Percentiles rank a stretch among this genome's conserved stretches.
These are phyloP conservation scores for Vigna nakashimae DNA, from an alignment of 306 rosid species.

Conservation along the genomic window DNA sequence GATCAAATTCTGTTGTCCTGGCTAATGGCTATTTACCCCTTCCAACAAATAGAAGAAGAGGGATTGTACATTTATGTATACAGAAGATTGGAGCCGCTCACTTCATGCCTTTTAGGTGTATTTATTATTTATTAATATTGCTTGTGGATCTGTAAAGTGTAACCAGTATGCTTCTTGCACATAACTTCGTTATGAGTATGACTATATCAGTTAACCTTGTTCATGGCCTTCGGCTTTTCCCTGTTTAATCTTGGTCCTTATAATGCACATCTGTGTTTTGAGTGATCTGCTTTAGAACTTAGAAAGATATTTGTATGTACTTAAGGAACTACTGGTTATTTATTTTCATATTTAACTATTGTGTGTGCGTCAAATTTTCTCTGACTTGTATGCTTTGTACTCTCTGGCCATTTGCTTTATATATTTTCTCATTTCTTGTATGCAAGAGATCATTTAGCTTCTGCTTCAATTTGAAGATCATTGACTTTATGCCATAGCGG, in stretches of 20 bases:
- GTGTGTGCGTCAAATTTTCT: slow-evolving; percentile 31
- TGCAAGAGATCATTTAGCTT: slow-evolving; percentile 29
- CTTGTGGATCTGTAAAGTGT: slow-evolving; percentile 66
- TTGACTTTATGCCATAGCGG: slow-evolving; percentile 15
- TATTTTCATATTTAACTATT: slow-evolving; percentile 34
- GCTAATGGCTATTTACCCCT: slow-evolving; percentile 55
- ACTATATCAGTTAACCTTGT: slow-evolving; percentile 55
- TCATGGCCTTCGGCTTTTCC: slow-evolving; percentile 50
- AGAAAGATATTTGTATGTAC: slow-evolving; percentile 48
- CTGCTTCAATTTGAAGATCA: slow-evolving; percentile 35
- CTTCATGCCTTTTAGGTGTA: slow-evolving; percentile 60
- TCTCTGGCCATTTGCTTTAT: slow-evolving; percentile 2
- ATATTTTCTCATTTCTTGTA: slow-evolving; percentile 26
- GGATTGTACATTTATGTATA: slow-evolving; percentile 91
- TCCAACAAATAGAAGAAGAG: slow-evolving; percentile 68
- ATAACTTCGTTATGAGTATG: slow-evolving; percentile 54
- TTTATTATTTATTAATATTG: slow-evolving; percentile 46
- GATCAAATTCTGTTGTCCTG: slow-evolving; percentile 46
- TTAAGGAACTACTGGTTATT: slow-evolving; percentile 44
- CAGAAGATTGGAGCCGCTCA: slow-evolving; percentile 77
- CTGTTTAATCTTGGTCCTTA: slow-evolving; percentile 46
- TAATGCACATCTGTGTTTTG: slow-evolving; percentile 47
- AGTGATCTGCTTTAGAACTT: slow-evolving; percentile 37
- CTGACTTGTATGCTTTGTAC: slow-evolving; percentile 24
- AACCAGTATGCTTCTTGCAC: slow-evolving; percentile 55